Conservation (phyloP, 192 early-diverging fungal species). For the Gryganskiella cystojenkinii region DNA sequence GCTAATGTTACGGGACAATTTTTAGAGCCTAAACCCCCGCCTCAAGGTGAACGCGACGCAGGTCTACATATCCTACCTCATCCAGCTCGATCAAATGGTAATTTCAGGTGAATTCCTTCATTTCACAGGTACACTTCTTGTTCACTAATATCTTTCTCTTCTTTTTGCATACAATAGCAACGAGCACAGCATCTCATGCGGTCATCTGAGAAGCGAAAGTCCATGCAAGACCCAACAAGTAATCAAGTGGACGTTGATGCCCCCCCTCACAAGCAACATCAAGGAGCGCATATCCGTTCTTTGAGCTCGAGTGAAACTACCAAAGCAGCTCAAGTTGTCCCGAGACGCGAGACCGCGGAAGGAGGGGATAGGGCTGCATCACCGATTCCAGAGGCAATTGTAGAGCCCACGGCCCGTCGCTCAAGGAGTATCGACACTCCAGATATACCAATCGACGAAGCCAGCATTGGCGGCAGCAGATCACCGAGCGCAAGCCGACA, state of each 20-base stretch:
- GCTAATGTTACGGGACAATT: too few species aligned
- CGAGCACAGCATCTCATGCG: constrained; percentile 44
- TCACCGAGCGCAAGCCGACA: too few species aligned
- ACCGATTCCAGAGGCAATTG: not conserved
- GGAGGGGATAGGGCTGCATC: not conserved
- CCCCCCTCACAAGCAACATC: constrained; percentile 7
- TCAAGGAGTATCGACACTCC: too few species aligned
- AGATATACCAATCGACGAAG: too few species aligned
- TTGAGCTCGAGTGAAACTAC: not conserved
- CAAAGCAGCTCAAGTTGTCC: not conserved
- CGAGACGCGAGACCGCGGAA: not conserved
- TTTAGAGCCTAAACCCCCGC: constrained; percentile 36
- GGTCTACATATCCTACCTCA: constrained; percentile 51
- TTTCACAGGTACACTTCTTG: not conserved
- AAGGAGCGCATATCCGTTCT: not conserved
- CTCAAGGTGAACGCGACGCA: constrained; percentile 50
- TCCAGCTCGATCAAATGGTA: constrained; percentile 52
- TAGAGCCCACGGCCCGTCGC: too few species aligned
- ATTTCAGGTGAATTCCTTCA: not conserved
- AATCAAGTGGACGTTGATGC: not conserved
- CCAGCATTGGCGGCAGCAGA: too few species aligned
- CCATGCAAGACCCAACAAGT: not conserved
- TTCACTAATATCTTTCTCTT: not conserved
- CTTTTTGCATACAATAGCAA: constrained; percentile 31
- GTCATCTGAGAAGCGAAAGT: constrained; percentile 48